These are phyloP conservation scores for Pseudogymnoascus sp. DNA, from an alignment of 2,329 filamentous ascomycete species.

Conservation along the genomic window DNA sequence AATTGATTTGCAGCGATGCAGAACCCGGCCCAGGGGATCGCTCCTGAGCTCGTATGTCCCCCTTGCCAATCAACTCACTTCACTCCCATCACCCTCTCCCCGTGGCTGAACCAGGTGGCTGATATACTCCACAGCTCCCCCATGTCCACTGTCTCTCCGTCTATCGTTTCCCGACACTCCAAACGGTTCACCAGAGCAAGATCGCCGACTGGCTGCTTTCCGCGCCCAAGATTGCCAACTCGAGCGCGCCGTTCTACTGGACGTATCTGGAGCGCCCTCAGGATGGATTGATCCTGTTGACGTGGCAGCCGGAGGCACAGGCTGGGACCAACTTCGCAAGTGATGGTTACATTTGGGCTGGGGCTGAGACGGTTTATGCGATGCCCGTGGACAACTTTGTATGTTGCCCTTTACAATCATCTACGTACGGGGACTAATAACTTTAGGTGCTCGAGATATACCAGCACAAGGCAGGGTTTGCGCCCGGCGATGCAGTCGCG, in stretches of 20 bases:
- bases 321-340: conserved; percentile 69
- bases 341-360: conserved; percentile 87
- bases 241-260: conserved; percentile 84
- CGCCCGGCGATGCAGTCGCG: conserved; percentile 64
- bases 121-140: conserved; percentile 49
- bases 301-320: conserved; percentile 75
- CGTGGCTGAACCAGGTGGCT: conserved; percentile 7
- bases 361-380: conserved; percentile 53
- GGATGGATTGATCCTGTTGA: conserved; percentile 74
- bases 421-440: conserved; percentile 13
- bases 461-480: conserved; percentile 72
- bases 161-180: conserved; percentile 67
- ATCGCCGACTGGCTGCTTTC: conserved; percentile 76
- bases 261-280: conserved; percentile 76
- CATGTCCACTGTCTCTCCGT: conserved; percentile 87
- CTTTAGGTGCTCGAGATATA: conserved; percentile 78
- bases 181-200: conserved; percentile 62
- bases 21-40: conserved; percentile 37
- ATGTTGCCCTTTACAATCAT: conserved; percentile 1
- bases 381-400: conserved; percentile 10
- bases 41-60: conserved; percentile 34
- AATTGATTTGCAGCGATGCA: conserved; percentile 30
- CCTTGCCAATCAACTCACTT: conserved; percentile 10
- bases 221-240: conserved; percentile 77
- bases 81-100: neutral